Evolutionary conservation across 148 eudicot species (phyloP), one percentile per base, ranked within the genome.

Genomic region (Pouteria glomerata): DNA sequence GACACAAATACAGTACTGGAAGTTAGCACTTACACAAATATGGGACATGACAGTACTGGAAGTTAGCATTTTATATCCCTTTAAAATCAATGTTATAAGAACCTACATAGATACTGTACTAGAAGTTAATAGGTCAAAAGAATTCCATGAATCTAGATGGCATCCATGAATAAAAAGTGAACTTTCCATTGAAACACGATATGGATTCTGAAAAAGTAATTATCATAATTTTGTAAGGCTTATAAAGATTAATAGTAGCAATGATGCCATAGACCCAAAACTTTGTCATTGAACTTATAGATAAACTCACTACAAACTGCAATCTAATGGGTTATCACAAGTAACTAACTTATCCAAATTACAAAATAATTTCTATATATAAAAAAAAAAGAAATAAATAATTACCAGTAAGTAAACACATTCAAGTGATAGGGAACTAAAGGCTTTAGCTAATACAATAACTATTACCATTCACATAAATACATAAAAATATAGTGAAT

Each of bases 281-380:
- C 57, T 50, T 63, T 39, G 53, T 15, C 26, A 48, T 42, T 24
- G 27, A 48, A 55, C 50, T 33, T 39, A 74, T 53, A 74, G 16
- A 76, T 16, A 71, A 63, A 71, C 97, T 91, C 79, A 94, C 98
- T 97, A 94, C 79, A 94, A 71, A 73, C 59, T 68, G 68, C 76
- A 70, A 75, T 82, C 79, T 65, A 93, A 83, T 50, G 98, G 98
- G 60, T 77, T 88, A 69, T 88, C 96, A 84, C 91, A 91, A 66
- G 86, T 76, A 80, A 83, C 81, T 72, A 87, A 41, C 34, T 55
- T 81, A 84, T 94, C 98, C 85, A 94, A 77, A 78, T 85, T 82
- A 75, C 8, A 81, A 73, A 94, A 80, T 74, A 94, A 70, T 63
- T 81, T 85, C 98, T 94, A 97, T 80, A 75, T n/a, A n/a, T n/a